phyloP scores from a whole-genome alignment of 495 filamentous ascomycete species.

The Evernia prunastri region DNA sequence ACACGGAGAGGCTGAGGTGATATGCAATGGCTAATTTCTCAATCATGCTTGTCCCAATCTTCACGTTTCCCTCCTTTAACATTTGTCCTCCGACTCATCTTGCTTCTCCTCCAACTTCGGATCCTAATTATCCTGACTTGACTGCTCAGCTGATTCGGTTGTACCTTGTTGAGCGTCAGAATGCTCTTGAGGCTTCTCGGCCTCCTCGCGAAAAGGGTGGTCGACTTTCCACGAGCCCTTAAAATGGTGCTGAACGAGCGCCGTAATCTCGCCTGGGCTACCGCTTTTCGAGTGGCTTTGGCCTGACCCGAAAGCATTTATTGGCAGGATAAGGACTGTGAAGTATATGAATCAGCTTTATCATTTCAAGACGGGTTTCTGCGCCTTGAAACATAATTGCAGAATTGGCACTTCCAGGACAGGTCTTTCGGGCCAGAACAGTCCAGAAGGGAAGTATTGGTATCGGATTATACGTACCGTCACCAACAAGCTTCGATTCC shows the following conservation, averaged over 20 bases:
- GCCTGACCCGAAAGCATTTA: constrained; percentile 36
- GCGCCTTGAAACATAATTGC: too few relatives aligned
- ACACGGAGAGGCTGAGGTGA: background rate
- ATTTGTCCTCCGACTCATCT: background rate
- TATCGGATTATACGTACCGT: constrained; percentile 16
- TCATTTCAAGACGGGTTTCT: too few relatives aligned
- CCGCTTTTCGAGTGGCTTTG: constrained; percentile 27
- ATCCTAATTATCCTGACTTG: background rate
- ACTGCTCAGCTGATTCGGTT: background rate
- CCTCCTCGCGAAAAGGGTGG: constrained; percentile 16
- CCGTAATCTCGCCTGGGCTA: constrained; percentile 29
- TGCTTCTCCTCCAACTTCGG: background rate
- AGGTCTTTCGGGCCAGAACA: too few relatives aligned
- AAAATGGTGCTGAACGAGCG: constrained; percentile 34
- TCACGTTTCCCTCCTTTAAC: background rate
- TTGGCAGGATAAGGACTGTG: constrained; percentile 35
- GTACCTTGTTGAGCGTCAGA: background rate
- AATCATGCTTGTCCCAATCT: background rate
- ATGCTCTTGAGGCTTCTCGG: constrained; percentile 1
- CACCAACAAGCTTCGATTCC: constrained; percentile 34
- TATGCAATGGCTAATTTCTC: background rate
- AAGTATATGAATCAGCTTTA: too few relatives aligned
- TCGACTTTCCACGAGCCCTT: constrained; percentile 33
- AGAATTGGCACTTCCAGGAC: too few relatives aligned
- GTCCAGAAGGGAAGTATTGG: too few relatives aligned